Evolutionary conservation across 192 early-diverging fungal species (phyloP).

Genomic region (Coemansia sp.): DNA sequence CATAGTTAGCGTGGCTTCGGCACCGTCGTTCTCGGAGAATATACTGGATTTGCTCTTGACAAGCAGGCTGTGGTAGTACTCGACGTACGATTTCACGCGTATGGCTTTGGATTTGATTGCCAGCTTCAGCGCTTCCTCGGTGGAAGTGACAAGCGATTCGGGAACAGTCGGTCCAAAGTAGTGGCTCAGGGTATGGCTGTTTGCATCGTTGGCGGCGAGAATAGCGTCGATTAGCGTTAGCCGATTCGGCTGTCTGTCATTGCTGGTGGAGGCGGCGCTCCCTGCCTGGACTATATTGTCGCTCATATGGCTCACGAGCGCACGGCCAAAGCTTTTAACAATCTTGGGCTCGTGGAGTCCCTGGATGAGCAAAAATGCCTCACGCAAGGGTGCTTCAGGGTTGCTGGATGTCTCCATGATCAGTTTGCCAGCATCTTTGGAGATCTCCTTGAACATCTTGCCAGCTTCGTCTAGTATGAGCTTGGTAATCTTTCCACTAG

Average conservation of each 20-base stretch:
- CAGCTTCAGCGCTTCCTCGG: neutral
- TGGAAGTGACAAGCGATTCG: neutral
- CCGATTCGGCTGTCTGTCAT: neutral
- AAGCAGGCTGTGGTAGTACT: neutral
- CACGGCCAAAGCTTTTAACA: neutral
- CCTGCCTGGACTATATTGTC: neutral
- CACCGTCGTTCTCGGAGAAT: neutral
- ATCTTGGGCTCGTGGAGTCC: neutral
- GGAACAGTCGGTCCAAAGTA: neutral
- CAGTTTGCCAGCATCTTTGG: no score
- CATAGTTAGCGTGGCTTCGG: no score
- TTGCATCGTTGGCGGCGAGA: neutral
- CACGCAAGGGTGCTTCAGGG: neutral
- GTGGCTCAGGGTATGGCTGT: neutral
- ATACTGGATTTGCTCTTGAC: neutral
- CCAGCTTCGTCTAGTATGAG: neutral
- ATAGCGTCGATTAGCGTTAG: neutral
- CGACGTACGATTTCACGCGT: neutral
- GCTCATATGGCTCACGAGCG: neutral
- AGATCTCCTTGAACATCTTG: neutral
- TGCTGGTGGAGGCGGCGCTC: no score
- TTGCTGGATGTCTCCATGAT: no score
- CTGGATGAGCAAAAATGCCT: neutral
- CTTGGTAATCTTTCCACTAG: neutral
- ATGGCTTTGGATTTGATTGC: neutral